phyloP scores from a whole-genome alignment of 495 filamentous ascomycete species.

The Penicillium herquei region DNA sequence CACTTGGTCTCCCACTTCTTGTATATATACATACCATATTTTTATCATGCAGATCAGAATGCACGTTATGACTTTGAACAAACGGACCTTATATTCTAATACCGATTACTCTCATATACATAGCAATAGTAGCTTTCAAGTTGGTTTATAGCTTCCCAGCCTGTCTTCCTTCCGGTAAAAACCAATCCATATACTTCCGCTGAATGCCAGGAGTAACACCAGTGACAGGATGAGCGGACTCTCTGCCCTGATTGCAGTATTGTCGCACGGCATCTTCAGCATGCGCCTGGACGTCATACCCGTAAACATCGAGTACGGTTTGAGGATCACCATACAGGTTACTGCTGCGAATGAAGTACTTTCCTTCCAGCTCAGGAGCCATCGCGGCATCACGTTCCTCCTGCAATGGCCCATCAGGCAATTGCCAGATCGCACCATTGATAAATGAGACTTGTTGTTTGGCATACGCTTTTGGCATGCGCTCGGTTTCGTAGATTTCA shows the following conservation, averaged over 20 bases:
- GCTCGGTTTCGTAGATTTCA: slow-evolving; percentile 21
- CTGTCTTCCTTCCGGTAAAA: not conserved
- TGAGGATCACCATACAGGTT: slow-evolving; percentile 44
- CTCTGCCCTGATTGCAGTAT: not conserved
- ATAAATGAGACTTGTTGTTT: slow-evolving; percentile 31
- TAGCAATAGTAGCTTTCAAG: not conserved
- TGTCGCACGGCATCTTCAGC: slow-evolving; percentile 4
- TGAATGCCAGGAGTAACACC: slow-evolving; percentile 1
- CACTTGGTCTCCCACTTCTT: slow-evolving; percentile 6
- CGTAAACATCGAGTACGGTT: slow-evolving; percentile 27
- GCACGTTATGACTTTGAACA: slow-evolving; percentile 1
- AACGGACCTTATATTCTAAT: not conserved
- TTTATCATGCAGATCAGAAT: slow-evolving; percentile 1
- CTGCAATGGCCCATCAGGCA: slow-evolving; percentile 39
- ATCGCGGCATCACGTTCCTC: slow-evolving; percentile 36
- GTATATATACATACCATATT: slow-evolving; percentile 10
- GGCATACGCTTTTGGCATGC: slow-evolving; percentile 26
- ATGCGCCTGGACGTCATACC: slow-evolving; percentile 24
- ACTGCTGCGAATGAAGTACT: slow-evolving; percentile 27
- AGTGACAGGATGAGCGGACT: not conserved
- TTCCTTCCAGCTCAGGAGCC: slow-evolving; percentile 20
- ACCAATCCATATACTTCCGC: slow-evolving; percentile 5
- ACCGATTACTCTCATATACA: not conserved
- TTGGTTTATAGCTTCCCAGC: slow-evolving; percentile 5
- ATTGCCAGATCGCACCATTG: slow-evolving; percentile 37